Base-by-base conservation (phyloP, 768 basidiomycete genomes). In the Lanmaoa pseudosensibilis region DNA sequence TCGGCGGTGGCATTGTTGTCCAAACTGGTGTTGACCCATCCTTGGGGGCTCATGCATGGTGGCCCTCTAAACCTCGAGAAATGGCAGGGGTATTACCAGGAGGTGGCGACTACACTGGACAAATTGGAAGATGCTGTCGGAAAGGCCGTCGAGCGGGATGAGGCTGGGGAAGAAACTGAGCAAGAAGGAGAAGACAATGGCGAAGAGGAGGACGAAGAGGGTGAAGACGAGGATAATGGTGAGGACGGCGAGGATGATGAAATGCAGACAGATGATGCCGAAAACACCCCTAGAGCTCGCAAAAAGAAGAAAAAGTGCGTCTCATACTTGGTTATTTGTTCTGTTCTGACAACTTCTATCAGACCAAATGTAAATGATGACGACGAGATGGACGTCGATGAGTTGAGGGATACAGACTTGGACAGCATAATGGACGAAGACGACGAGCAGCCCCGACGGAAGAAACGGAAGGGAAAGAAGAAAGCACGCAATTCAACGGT, bases 41-140 rank as follows among this genome's bases (percentile, higher is more conserved):
- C 95, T 4, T 98, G 91, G 70, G 88, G 87, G 0, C 64, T 84
- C 16, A 80, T 89, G 74, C 86, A 95, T 65, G 96, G 94, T 0
- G 96, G 94, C 2, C 79, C 82, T 44, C 74, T 99, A 49, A 83
- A 85, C 50, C 73, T 86, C 10, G 78, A 78, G 1, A 81, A 87
- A 59, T 98, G 90, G 85, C 83, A 92, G 63, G 78, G 77, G 25
- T 78, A 89, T 39, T 94, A 94, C 67, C 75, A 82, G 18, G 76
- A 75, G 15, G 79, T 89, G 18, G 77, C 76, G 40, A 76, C 74
- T 37, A 83, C 95, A 66, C 71, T 98, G 61, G 80, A 83, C 40
- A 83, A 84, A 65, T 68, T 94, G 48, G 92, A 96, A 64, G 77
- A 78, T 43, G 73, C 69, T 3, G 76, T 88, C n/a, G 87, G 83